These are phyloP conservation scores for Amylostereum areolatum DNA, from an alignment of 1,284 basidiomycete genomes.

Conservation along the genomic window DNA sequence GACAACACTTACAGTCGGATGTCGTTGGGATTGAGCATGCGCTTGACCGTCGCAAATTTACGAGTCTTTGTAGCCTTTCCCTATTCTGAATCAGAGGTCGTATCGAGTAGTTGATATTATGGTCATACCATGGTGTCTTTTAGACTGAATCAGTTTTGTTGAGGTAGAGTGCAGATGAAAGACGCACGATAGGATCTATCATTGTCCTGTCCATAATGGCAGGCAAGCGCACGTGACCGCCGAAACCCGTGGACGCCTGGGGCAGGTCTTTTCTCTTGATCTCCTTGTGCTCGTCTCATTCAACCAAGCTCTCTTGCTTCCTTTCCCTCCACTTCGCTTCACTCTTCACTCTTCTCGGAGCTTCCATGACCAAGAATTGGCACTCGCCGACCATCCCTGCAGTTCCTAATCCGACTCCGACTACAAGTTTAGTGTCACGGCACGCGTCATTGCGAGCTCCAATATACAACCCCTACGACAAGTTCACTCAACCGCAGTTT, in stretches of 20 bases:
- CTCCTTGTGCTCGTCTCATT: background rate
- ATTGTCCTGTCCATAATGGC: too few species aligned
- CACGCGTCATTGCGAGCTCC: constrained; percentile 32
- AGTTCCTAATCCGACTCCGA: constrained; percentile 3
- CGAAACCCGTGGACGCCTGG: background rate
- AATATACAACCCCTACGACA: constrained; percentile 65
- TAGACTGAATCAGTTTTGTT: background rate
- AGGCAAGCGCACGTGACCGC: constrained; percentile 3
- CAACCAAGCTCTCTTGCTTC: background rate
- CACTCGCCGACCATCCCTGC: background rate
- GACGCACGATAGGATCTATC: too few species aligned
- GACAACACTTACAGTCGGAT: constrained; percentile 74
- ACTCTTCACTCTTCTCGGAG: background rate
- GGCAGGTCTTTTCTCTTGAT: background rate
- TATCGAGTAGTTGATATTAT: background rate
- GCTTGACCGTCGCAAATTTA: constrained; percentile 94
- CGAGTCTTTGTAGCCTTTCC: constrained; percentile 93
- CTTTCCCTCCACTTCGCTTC: background rate
- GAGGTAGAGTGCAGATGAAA: too few species aligned
- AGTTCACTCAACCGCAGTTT: constrained; percentile 59
- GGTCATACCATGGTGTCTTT: constrained; percentile 2
- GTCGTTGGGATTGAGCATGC: constrained; percentile 93
- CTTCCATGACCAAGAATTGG: too few species aligned
- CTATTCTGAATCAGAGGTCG: constrained; percentile 33
- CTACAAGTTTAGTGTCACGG: constrained; percentile 3